Percentiles rank a stretch among this genome's conserved stretches.
phyloP scores from a whole-genome alignment of 768 basidiomycete genomes.

The Cystobasidium onofrii region DNA sequence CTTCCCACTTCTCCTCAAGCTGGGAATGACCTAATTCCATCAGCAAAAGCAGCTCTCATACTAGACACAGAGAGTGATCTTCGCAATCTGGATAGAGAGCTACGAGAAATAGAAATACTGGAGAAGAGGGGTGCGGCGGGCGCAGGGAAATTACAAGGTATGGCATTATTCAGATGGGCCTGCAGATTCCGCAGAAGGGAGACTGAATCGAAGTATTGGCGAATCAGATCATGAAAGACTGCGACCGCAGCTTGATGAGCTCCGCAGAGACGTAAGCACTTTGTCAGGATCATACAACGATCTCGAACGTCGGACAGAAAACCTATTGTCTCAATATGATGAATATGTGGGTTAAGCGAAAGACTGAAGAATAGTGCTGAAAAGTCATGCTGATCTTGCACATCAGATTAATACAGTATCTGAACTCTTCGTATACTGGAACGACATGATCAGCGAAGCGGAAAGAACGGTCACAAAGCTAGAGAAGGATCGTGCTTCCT shows the following conservation, averaged over 20 bases:
- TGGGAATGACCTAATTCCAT: constrained; percentile 19
- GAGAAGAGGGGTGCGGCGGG: constrained; percentile 32
- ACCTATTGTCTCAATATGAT: background rate
- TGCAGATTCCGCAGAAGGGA: no score
- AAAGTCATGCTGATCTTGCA: background rate
- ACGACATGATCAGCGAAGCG: constrained; percentile 34
- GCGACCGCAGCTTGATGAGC: background rate
- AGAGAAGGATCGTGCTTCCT: constrained; percentile 26
- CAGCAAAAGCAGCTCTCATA: constrained; percentile 35
- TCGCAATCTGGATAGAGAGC: constrained; percentile 34
- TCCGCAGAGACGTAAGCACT: constrained; percentile 27
- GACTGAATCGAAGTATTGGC: background rate
- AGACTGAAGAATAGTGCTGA: no score
- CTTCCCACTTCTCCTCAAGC: background rate
- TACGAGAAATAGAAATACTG: constrained; percentile 36
- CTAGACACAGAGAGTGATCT: constrained; percentile 39
- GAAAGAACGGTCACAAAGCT: constrained; percentile 33
- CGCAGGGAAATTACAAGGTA: constrained; percentile 34
- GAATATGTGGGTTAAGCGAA: constrained; percentile 14
- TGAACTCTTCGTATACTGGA: constrained; percentile 39
- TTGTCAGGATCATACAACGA: constrained; percentile 34
- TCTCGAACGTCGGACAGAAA: constrained; percentile 3
- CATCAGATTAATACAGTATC: constrained; percentile 38
- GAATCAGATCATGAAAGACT: constrained; percentile 32
- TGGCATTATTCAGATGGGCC: background rate